A percentile compares a stretch with the other conserved stretches of the same genome.
These are phyloP conservation scores for Cercophora newfieldiana DNA, from an alignment of 495 filamentous ascomycete genomes.

Conservation along the genomic window DNA sequence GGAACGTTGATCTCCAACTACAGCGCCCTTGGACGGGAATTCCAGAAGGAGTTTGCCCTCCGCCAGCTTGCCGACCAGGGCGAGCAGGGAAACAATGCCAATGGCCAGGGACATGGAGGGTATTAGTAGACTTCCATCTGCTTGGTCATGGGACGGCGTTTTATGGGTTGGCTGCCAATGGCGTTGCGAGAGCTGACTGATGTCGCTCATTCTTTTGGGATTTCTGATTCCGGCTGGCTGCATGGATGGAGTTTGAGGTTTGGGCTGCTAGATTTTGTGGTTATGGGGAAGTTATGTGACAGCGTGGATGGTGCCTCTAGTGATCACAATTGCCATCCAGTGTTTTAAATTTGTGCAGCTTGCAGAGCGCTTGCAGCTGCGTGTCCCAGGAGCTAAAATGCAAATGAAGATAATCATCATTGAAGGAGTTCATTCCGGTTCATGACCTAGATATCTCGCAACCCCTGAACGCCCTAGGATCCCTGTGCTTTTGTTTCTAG, in stretches of 20 bases:
- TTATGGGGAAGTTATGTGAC: neutral
- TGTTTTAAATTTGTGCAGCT: neutral
- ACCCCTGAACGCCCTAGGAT: neutral
- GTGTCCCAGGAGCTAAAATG: neutral
- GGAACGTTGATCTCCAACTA: conserved; percentile 76
- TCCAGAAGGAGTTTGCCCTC: conserved; percentile 80
- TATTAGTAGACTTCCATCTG: neutral
- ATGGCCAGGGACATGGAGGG: conserved; percentile 4
- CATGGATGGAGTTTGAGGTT: neutral
- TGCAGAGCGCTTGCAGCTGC: neutral
- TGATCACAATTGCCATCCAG: neutral
- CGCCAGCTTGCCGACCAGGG: conserved; percentile 80
- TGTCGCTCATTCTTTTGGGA: neutral
- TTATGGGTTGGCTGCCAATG: neutral
- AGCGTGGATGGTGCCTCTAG: neutral
- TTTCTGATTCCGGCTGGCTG: neutral
- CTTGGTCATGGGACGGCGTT: neutral
- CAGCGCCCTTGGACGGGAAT: conserved; percentile 53
- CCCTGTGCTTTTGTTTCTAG: neutral
- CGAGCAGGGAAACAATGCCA: conserved; percentile 35
- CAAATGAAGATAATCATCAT: neutral
- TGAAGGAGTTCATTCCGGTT: neutral
- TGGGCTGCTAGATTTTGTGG: neutral
- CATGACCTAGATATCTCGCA: neutral
- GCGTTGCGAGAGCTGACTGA: neutral